Percentiles rank a stretch among this genome's conserved stretches.
Evolutionary conservation across 305 asterid species (phyloP).

Genomic region (Solanum hybrid): DNA sequence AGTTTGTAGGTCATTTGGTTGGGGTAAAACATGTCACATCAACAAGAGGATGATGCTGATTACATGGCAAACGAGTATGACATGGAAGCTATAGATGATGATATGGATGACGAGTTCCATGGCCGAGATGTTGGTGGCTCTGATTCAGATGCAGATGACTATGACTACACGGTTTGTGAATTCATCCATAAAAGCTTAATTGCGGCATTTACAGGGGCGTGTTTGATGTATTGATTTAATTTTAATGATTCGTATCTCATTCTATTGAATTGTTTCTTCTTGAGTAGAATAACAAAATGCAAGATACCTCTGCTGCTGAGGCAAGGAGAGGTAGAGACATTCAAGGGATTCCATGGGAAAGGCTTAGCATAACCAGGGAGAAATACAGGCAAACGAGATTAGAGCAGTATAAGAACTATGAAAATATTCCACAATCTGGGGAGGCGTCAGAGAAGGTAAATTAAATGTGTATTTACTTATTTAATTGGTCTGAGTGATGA

Average conservation of each 20-base stretch:
- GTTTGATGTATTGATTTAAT: not conserved
- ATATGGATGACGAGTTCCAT: constrained; percentile 41
- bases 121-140: constrained; percentile 45
- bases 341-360: constrained; percentile 42
- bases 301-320: constrained; percentile 84
- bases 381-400: constrained; percentile 69
- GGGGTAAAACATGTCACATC: constrained; percentile 46
- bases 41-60: constrained; percentile 45
- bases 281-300: constrained; percentile 27
- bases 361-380: constrained; percentile 73
- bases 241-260: not conserved
- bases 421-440: constrained; percentile 70
- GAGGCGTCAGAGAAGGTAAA: constrained; percentile 62
- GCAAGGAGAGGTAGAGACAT: constrained; percentile 76
- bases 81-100: constrained; percentile 63
- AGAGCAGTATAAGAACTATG: constrained; percentile 74
- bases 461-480: not conserved
- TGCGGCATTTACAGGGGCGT: not conserved
- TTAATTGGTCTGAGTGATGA: not conserved
- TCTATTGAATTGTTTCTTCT: not conserved
- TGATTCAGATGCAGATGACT: constrained; percentile 75
- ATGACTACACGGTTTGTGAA: constrained; percentile 47
- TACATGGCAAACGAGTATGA: constrained; percentile 72
- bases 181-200: not conserved
- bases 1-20: not conserved